Conservation (phyloP, 1,139 yeast species). For the Yamadazyma spencermartinsiae region DNA sequence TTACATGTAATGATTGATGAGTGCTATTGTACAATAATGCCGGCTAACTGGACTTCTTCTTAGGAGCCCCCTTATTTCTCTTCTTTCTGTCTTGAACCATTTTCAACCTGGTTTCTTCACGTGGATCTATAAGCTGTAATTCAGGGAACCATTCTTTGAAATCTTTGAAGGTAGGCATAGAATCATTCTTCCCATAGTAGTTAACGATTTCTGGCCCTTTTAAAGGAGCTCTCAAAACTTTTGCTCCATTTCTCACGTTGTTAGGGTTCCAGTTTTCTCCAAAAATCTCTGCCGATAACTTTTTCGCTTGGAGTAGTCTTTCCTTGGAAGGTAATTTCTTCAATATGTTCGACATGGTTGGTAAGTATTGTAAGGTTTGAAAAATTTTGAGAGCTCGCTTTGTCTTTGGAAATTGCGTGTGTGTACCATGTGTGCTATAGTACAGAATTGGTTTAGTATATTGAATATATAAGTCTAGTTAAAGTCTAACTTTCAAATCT, state of each 20-base stretch:
- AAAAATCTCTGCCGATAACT: slow-evolving; percentile 33
- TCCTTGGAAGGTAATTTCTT: slow-evolving; percentile 27
- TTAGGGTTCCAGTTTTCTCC: slow-evolving; percentile 59
- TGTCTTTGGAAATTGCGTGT: background rate
- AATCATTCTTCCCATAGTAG: slow-evolving; percentile 75
- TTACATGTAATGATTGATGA: slow-evolving; percentile 1
- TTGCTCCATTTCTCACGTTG: slow-evolving; percentile 71
- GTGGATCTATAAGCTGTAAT: slow-evolving; percentile 65
- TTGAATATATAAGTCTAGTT: background rate
- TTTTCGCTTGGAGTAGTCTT: slow-evolving; percentile 30
- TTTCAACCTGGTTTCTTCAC: slow-evolving; percentile 67
- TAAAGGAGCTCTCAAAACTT: slow-evolving; percentile 69
- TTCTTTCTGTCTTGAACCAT: slow-evolving; percentile 71
- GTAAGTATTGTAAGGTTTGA: background rate
- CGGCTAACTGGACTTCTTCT: slow-evolving; percentile 49
- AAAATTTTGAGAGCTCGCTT: slow-evolving; percentile 3
- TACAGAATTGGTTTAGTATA: background rate
- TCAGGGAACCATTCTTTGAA: slow-evolving; percentile 59
- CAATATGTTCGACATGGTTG: slow-evolving; percentile 12
- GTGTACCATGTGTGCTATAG: background rate
- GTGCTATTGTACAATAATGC: slow-evolving; percentile 1
- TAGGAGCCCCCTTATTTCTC: slow-evolving; percentile 93
- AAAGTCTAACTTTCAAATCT: slow-evolving; percentile 14
- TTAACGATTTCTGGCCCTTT: slow-evolving; percentile 71
- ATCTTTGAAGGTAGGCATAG: slow-evolving; percentile 62